Conservation (phyloP, 306 rosid species). For the Macrotyloma uniflorum region DNA sequence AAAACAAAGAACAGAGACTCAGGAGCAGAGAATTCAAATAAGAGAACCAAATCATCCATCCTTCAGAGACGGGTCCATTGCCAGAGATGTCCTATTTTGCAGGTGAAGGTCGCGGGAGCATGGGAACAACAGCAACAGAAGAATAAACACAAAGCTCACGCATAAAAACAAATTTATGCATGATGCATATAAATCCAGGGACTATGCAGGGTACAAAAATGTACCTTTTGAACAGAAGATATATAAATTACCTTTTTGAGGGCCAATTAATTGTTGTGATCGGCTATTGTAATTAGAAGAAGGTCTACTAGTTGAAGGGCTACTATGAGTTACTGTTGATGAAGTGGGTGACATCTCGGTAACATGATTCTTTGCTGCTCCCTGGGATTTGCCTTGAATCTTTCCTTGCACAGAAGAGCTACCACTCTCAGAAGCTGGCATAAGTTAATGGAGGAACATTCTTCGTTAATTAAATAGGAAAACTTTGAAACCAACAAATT, state of each 20-base stretch:
- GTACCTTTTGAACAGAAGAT: not conserved
- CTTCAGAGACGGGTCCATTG: not conserved
- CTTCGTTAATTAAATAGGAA: conserved; percentile 31
- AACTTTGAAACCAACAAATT: conserved; percentile 28
- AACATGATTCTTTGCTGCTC: conserved; percentile 56
- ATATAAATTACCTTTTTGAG: conserved; percentile 71
- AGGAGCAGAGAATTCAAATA: not conserved
- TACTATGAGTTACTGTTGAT: conserved; percentile 56
- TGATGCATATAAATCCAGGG: conserved; percentile 6
- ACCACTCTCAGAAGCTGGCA: conserved; percentile 64
- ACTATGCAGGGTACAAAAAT: conserved; percentile 20
- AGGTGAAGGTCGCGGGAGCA: not conserved
- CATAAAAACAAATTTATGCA: not conserved
- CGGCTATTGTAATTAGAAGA: conserved; percentile 73
- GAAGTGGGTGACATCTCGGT: conserved; percentile 54
- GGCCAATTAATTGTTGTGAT: conserved; percentile 63
- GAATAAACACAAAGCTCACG: not conserved
- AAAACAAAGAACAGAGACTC: not conserved
- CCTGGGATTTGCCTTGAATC: conserved; percentile 60
- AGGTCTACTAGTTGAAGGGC: conserved; percentile 65
- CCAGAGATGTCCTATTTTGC: not conserved
- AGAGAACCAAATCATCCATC: not conserved
- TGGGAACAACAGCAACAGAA: not conserved
- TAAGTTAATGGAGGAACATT: conserved; percentile 12
- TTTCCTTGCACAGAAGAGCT: conserved; percentile 61